These are phyloP conservation scores for Aspergillus affinis DNA, from an alignment of 495 filamentous ascomycete genomes.

Conservation along the genomic window DNA sequence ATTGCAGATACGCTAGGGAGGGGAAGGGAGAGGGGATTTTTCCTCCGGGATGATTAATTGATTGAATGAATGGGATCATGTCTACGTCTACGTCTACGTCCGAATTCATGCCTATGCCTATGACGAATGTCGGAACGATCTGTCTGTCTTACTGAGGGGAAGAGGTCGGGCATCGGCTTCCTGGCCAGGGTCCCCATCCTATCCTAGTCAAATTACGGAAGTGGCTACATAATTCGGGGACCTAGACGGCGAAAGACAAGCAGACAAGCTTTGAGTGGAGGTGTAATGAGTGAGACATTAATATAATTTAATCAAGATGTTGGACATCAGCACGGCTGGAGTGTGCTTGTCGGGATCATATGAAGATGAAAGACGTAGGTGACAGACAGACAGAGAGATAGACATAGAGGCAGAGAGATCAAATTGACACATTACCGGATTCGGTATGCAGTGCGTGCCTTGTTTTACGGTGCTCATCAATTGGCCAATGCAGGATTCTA, in stretches of 20 bases:
- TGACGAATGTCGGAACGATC: neutral
- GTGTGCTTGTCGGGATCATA: neutral
- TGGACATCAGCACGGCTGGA: neutral
- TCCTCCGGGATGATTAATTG: neutral
- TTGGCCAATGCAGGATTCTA: neutral
- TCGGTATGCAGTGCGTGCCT: neutral
- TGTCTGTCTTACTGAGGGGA: neutral
- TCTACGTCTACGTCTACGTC: neutral
- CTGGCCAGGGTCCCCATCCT: neutral
- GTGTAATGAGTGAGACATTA: slow-evolving; percentile 5
- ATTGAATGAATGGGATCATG: neutral
- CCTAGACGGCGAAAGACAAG: neutral
- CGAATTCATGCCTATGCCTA: neutral
- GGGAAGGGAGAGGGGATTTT: too few species aligned
- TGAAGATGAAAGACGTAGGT: neutral
- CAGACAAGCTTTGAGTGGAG: slow-evolving; percentile 8
- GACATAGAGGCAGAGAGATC: neutral
- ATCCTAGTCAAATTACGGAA: neutral
- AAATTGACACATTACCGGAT: neutral
- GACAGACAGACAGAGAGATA: neutral
- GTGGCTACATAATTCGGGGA: neutral
- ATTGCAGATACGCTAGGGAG: neutral
- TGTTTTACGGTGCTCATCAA: neutral
- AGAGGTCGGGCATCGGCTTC: neutral
- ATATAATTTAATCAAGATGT: slow-evolving; percentile 1